phyloP scores from a whole-genome alignment of 2,329 filamentous ascomycete species.

The Fusarium compactum region DNA sequence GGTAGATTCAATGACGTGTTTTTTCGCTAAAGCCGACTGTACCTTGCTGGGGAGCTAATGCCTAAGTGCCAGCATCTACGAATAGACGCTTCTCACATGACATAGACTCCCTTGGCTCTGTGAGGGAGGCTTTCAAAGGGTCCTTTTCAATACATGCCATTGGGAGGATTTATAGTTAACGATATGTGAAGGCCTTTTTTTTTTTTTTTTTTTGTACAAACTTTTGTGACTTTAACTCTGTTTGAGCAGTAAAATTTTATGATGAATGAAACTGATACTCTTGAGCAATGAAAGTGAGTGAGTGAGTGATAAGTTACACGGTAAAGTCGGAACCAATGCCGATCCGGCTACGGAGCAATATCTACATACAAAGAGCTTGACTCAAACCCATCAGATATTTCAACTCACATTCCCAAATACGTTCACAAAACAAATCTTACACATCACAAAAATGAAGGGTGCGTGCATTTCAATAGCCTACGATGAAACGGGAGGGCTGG shows the following conservation, averaged over 20 bases:
- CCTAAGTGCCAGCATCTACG: conserved; percentile 6
- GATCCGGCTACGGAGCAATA: conserved; percentile 32
- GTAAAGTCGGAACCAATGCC: conserved; percentile 34
- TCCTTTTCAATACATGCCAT: not conserved
- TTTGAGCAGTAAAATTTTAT: not conserved
- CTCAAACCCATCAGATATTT: conserved; percentile 12
- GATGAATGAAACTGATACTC: not conserved
- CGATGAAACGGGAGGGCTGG: conserved; percentile 10
- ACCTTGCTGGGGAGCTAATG: conserved; percentile 23
- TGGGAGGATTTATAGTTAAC: not conserved
- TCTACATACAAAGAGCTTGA: conserved; percentile 24
- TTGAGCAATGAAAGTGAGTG: not conserved
- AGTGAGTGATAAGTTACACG: conserved; percentile 12
- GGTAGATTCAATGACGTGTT: conserved; percentile 33
- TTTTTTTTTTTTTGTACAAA: not conserved
- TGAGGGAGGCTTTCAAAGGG: conserved; percentile 6
- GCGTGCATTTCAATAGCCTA: conserved; percentile 20
- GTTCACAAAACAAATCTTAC: not conserved
- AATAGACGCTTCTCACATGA: conserved; percentile 39
- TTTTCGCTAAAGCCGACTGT: conserved; percentile 32
- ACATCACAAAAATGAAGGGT: conserved; percentile 41
- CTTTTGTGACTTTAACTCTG: not conserved
- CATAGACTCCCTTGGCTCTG: conserved; percentile 6
- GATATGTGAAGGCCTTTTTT: not conserved
- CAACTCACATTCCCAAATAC: conserved; percentile 3